phyloP scores from a whole-genome alignment of 2,329 filamentous ascomycete species.

The Neoascochyta sp. region DNA sequence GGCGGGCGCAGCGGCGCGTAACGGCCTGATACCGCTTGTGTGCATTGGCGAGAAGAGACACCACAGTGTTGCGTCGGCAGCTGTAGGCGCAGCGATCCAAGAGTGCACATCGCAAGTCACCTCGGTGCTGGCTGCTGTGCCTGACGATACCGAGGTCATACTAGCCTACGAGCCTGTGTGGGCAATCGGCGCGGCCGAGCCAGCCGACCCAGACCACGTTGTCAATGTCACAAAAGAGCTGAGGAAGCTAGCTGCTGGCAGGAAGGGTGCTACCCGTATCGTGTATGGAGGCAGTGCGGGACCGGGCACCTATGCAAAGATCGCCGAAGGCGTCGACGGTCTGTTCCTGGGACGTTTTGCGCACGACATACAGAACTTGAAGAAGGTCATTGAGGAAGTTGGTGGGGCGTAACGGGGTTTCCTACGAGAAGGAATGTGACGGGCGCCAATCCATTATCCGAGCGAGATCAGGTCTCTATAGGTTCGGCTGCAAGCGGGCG shows the following conservation, averaged over 20 bases:
- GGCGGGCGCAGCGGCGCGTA: slow-evolving; percentile 62
- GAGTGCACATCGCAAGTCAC: slow-evolving; percentile 66
- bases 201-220: slow-evolving; percentile 70
- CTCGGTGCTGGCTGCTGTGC: slow-evolving; percentile 59
- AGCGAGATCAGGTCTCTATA: too few relatives aligned
- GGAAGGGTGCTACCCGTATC: slow-evolving; percentile 61
- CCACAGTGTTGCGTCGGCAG: slow-evolving; percentile 44
- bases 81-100: slow-evolving; percentile 57
- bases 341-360: slow-evolving; percentile 79
- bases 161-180: slow-evolving; percentile 86
- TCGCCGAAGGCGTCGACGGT: slow-evolving; percentile 70
- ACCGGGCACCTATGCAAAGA: slow-evolving; percentile 66
- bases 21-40: slow-evolving; percentile 71
- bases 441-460: too few relatives aligned
- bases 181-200: slow-evolving; percentile 74
- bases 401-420: slow-evolving; percentile 37
- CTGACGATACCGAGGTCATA: slow-evolving; percentile 63
- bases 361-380: slow-evolving; percentile 69
- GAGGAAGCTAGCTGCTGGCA: slow-evolving; percentile 51
- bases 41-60: slow-evolving; percentile 71
- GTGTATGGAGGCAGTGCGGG: slow-evolving; percentile 82
- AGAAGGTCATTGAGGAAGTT: slow-evolving; percentile 69
- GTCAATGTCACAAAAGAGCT: slow-evolving; percentile 65
- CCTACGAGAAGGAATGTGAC: too few relatives aligned
- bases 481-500: too few relatives aligned